These are phyloP conservation scores for Fusarium sp. DNA, from an alignment of 2,329 filamentous ascomycete species.

Conservation along the genomic window DNA sequence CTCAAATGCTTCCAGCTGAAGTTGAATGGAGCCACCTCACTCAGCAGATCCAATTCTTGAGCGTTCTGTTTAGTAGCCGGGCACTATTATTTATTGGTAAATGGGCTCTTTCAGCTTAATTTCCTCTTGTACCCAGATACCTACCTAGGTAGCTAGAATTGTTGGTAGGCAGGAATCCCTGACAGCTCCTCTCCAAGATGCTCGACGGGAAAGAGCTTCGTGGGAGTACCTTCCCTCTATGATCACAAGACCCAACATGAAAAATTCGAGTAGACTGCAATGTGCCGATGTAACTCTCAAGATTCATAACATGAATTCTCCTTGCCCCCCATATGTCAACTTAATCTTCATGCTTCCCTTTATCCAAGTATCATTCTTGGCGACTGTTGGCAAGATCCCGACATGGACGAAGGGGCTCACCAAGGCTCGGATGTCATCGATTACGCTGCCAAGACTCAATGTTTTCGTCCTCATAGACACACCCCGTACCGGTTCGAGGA, in stretches of 20 bases:
- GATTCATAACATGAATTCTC: too few species aligned
- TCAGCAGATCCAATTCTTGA: neutral
- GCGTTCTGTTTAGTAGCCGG: neutral
- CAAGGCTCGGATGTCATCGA: slow-evolving; percentile 29
- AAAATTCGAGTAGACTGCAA: neutral
- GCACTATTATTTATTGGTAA: too few species aligned
- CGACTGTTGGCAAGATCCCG: neutral
- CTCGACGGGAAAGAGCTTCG: neutral
- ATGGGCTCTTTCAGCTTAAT: neutral
- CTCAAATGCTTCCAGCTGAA: neutral
- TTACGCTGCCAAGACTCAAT: slow-evolving; percentile 42
- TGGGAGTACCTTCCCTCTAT: neutral
- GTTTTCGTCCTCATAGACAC: slow-evolving; percentile 40
- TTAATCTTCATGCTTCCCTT: neutral
- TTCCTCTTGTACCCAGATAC: neutral
- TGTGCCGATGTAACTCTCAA: neutral
- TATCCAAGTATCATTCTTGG: neutral
- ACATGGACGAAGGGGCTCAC: slow-evolving; percentile 10
- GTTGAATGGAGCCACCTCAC: neutral
- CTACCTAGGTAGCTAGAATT: too few species aligned
- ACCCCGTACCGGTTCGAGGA: slow-evolving; percentile 44
- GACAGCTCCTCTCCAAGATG: too few species aligned
- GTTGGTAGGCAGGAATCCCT: too few species aligned
- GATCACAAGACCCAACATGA: neutral
- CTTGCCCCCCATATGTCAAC: neutral